Conservation (phyloP, 306 rosid genomes). For the Cicer judaicum region DNA sequence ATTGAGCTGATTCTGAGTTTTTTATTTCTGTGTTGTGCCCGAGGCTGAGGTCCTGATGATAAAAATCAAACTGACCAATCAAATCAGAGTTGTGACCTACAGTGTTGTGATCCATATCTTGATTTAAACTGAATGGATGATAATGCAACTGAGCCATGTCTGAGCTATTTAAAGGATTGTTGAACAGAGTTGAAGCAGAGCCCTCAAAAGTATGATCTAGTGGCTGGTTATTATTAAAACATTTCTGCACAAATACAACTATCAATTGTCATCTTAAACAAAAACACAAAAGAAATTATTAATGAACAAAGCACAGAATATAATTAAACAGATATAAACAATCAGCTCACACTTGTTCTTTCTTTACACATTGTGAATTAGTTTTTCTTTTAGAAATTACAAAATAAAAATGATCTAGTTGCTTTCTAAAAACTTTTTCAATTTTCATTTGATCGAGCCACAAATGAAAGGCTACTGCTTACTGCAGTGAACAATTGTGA, state of each 20-base stretch:
- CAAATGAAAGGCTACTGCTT: not conserved
- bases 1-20: slow-evolving; percentile 49
- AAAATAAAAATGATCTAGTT: not conserved
- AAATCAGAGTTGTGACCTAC: slow-evolving; percentile 44
- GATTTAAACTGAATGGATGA: slow-evolving; percentile 56
- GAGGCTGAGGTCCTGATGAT: slow-evolving; percentile 42
- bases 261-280: slow-evolving; percentile 37
- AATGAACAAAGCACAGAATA: slow-evolving; percentile 15
- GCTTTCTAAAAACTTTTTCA: not conserved
- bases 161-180: slow-evolving; percentile 54
- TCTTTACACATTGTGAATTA: not conserved
- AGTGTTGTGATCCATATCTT: slow-evolving; percentile 54
- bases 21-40: slow-evolving; percentile 33
- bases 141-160: slow-evolving; percentile 61
- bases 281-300: slow-evolving; percentile 17
- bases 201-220: slow-evolving; percentile 59
- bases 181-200: slow-evolving; percentile 58
- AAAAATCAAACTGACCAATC: slow-evolving; percentile 42
- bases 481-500: not conserved
- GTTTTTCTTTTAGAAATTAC: not conserved
- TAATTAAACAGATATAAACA: slow-evolving; percentile 12
- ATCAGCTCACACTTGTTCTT: not conserved
- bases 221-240: slow-evolving; percentile 54
- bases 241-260: slow-evolving; percentile 62
- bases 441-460: not conserved